Conservation (phyloP, 176 grass and related monocot genomes). For the Oryza longistaminata region DNA sequence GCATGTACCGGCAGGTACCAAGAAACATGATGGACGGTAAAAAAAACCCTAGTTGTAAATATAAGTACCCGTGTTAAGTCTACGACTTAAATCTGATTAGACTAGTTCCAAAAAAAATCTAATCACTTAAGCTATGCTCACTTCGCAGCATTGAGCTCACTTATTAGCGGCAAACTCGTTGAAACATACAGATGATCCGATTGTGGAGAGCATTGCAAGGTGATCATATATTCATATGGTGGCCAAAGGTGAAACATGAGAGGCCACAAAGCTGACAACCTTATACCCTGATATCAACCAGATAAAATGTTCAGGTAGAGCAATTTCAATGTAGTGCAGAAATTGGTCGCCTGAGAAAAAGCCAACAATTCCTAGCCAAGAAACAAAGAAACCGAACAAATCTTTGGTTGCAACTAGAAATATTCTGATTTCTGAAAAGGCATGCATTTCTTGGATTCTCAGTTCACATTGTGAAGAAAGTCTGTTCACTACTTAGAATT, state of each 20-base stretch:
- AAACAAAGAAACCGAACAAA: neutral
- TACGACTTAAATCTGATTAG: too few relatives aligned
- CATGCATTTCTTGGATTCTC: neutral
- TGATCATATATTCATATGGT: neutral
- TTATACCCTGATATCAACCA: neutral
- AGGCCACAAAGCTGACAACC: too few relatives aligned
- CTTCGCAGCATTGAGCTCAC: too few relatives aligned
- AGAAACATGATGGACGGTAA: too few relatives aligned
- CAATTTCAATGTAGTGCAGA: neutral
- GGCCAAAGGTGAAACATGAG: neutral
- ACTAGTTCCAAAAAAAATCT: too few relatives aligned
- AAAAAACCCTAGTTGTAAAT: too few relatives aligned
- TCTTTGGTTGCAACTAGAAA: neutral
- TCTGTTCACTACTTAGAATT: neutral
- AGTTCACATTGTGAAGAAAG: too few relatives aligned
- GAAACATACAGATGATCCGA: too few relatives aligned
- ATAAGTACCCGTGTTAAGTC: too few relatives aligned
- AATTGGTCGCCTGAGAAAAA: neutral
- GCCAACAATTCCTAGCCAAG: neutral
- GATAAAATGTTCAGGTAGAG: neutral
- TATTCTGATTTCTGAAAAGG: neutral
- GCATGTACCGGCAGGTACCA: too few relatives aligned
- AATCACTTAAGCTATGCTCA: too few relatives aligned
- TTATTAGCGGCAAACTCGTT: too few relatives aligned
- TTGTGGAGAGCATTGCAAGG: neutral